Percentiles rank a stretch among this genome's conserved stretches.
phyloP scores from a whole-genome alignment of 257 asterid genomes.

The Penstemon eatonii region DNA sequence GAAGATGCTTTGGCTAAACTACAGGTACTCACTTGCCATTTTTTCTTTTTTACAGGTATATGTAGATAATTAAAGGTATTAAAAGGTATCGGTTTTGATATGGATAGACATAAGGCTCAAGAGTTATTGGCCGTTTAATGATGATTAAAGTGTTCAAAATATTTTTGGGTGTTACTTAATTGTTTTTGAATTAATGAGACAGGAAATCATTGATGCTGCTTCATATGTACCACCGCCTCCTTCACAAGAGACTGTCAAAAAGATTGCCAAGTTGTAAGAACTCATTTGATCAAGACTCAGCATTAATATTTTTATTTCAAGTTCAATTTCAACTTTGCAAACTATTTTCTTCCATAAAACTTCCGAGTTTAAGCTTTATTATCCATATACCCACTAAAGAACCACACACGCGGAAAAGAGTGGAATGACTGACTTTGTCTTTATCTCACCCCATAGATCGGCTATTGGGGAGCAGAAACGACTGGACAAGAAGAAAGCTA shows the following conservation, averaged over 20 bases:
- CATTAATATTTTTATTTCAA: neutral
- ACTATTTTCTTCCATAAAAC: too few species aligned
- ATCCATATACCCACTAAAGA: too few species aligned
- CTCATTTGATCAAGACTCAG: conserved; percentile 17
- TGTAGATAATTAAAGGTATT: conserved; percentile 10
- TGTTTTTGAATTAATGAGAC: conserved; percentile 33
- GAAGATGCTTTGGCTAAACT: conserved; percentile 86
- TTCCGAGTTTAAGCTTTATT: too few species aligned
- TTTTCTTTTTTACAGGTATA: conserved; percentile 34
- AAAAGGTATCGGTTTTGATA: neutral
- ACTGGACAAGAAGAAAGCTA: conserved; percentile 66
- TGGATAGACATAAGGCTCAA: conserved; percentile 1
- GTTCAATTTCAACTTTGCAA: neutral
- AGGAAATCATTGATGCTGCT: conserved; percentile 94
- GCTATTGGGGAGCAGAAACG: conserved; percentile 69
- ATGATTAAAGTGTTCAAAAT: neutral
- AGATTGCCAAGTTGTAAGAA: conserved; percentile 71
- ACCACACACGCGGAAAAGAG: neutral
- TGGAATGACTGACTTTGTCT: conserved; percentile 18
- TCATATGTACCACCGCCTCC: conserved; percentile 93
- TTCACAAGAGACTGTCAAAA: conserved; percentile 70
- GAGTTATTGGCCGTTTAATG: neutral
- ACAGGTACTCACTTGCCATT: conserved; percentile 59
- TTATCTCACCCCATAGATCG: conserved; percentile 48
- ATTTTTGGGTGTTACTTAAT: neutral